Evolutionary conservation across 805 yeast species (phyloP), one percentile per base, ranked within the genome.

Genomic region (Suhomyces kilbournensis): DNA sequence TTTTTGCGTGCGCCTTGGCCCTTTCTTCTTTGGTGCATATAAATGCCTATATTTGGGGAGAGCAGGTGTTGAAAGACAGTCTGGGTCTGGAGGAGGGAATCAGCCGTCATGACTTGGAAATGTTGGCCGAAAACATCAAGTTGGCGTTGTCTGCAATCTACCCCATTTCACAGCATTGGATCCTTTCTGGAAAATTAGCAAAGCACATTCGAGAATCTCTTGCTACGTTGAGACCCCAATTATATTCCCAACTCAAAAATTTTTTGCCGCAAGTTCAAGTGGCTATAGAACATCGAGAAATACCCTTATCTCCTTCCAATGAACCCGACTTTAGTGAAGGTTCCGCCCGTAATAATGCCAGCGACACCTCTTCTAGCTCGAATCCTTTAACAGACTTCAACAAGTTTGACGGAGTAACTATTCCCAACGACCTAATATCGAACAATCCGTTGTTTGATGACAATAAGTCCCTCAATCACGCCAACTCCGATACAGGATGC

Each of bases 41-140:
- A 10, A 79, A 82, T 51, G 80, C 83, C 0, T 80, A 76, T 56
- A 67, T 80, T 2, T 80, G 84, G 84, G 73, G 76, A 4, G 78
- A 79, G 22, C 73, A 77, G 10, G 66, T 72, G 42, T 51, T 69
- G 17, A 49, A 52, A 7, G 48, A 46, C 22, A 40, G 23, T 14
- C 30, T 10, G 15, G 50, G 40, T 6, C 39, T 30, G 25, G 40
- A 9, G 9, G 46, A 42, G 23, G 46, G 46, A 7, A 28, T 38
- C 7, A 48, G 39, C 19, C 40, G n/a, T 7, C 25, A 45, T n/a
- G 52, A 80, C 52, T 61, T 79, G 46, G 72, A 69, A 14, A 68
- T 72, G 6, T 77, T 76, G 57, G 70, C 76, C 23, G 81, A 80
- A 54, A 80, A 78, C 54, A 74, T 80, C 55, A 77, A 76, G 55